A percentile compares a stretch with the other conserved stretches of the same genome.
These are phyloP conservation scores for Lentinula detonsa DNA, from an alignment of 768 basidiomycete genomes.

Conservation along the genomic window DNA sequence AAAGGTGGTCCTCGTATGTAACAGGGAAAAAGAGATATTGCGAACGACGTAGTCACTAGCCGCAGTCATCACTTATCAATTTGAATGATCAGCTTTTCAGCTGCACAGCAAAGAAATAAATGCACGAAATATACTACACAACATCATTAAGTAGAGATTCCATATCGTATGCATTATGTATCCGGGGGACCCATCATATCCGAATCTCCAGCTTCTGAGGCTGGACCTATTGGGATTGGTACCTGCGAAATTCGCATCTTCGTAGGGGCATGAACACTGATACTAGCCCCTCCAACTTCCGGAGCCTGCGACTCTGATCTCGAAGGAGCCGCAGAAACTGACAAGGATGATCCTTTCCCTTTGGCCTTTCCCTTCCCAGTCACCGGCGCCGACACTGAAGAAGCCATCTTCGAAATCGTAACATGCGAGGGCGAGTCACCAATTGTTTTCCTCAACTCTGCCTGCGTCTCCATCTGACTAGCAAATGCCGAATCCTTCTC, in stretches of 20 bases:
- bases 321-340: slow-evolving; percentile 48
- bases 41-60: background rate
- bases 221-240: slow-evolving; percentile 31
- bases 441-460: slow-evolving; percentile 20
- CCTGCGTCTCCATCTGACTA: slow-evolving; percentile 22
- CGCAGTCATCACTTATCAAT: background rate
- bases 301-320: slow-evolving; percentile 50
- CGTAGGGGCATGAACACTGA: slow-evolving; percentile 42
- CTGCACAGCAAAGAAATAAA: background rate
- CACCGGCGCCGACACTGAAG: slow-evolving; percentile 41
- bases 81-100: background rate
- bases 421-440: slow-evolving; percentile 26
- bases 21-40: background rate
- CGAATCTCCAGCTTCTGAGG: slow-evolving; percentile 46
- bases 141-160: background rate
- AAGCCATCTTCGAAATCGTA: slow-evolving; percentile 29
- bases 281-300: slow-evolving; percentile 24
- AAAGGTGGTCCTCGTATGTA: background rate
- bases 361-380: slow-evolving; percentile 33
- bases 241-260: slow-evolving; percentile 54
- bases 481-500: slow-evolving; percentile 72
- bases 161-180: slow-evolving; percentile 11
- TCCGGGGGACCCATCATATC: slow-evolving; percentile 29
- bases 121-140: background rate
- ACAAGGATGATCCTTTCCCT: slow-evolving; percentile 36